Evolutionary conservation across 2,329 filamentous ascomycete genomes (phyloP).

Genomic region (Hypoxylon sp.): DNA sequence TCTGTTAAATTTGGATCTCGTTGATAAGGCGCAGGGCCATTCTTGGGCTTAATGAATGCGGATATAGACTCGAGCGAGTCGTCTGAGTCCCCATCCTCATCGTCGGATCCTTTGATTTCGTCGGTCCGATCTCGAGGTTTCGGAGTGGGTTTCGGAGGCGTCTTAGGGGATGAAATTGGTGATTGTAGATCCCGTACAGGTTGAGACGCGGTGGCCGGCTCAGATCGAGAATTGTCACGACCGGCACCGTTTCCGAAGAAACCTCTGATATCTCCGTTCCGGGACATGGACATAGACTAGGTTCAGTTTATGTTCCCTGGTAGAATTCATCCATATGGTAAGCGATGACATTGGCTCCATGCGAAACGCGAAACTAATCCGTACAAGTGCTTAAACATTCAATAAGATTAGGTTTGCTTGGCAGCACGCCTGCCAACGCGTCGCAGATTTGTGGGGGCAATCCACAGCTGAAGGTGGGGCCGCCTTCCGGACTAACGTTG

Average conservation of each 20-base stretch:
- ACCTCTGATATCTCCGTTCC: constrained; percentile 51
- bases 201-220: constrained; percentile 31
- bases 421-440: constrained; percentile 21
- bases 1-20: constrained; percentile 44
- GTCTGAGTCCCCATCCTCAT: constrained; percentile 74
- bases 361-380: constrained; percentile 16
- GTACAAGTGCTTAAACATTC: constrained; percentile 11
- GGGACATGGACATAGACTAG: constrained; percentile 37
- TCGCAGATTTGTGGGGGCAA: constrained; percentile 35
- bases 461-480: constrained; percentile 4
- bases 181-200: constrained; percentile 37
- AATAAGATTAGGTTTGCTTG: constrained; percentile 26
- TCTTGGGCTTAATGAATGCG: constrained; percentile 58
- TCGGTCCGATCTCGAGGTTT: constrained; percentile 62
- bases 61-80: constrained; percentile 67
- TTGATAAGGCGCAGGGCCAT: constrained; percentile 41
- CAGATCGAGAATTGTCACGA: constrained; percentile 34
- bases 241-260: constrained; percentile 47
- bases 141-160: constrained; percentile 47
- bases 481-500: constrained; percentile 23
- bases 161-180: constrained; percentile 46
- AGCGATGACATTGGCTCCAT: constrained; percentile 13
- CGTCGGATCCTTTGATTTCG: constrained; percentile 78
- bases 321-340: constrained; percentile 1
- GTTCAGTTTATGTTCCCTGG: constrained; percentile 2